These are phyloP conservation scores for Tetracladium marchalianum DNA, from an alignment of 495 filamentous ascomycete species.

Conservation along the genomic window DNA sequence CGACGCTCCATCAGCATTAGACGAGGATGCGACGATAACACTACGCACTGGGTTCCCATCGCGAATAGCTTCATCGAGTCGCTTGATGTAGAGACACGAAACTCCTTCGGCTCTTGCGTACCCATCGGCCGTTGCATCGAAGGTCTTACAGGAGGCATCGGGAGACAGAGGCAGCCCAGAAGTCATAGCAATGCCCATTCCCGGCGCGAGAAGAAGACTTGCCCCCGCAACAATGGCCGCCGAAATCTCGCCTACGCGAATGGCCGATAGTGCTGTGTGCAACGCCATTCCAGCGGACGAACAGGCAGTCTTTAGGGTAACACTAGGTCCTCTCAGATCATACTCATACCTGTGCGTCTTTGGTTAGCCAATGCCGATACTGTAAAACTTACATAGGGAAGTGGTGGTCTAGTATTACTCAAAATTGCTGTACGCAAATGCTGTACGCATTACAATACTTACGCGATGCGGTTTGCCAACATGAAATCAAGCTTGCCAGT, in stretches of 20 bases:
- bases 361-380: too few relatives aligned
- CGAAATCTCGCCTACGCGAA: neutral
- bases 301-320: constrained; percentile 76
- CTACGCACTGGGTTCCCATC: constrained; percentile 49
- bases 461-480: constrained; percentile 49
- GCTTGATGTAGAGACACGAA: constrained; percentile 47
- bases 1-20: constrained; percentile 49
- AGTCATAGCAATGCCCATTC: constrained; percentile 20
- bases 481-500: constrained; percentile 36
- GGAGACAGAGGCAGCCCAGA: constrained; percentile 18
- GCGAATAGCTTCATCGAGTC: constrained; percentile 39
- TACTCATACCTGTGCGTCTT: too few relatives aligned
- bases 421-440: too few relatives aligned
- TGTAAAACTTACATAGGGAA: too few relatives aligned
- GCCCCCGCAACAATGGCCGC: constrained; percentile 3
- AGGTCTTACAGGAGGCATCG: constrained; percentile 27
- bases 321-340: constrained; percentile 46
- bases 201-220: constrained; percentile 16
- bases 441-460: too few relatives aligned
- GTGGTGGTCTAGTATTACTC: too few relatives aligned
- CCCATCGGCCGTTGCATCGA: constrained; percentile 30
- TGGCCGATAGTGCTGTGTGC: neutral
- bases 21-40: constrained; percentile 45
- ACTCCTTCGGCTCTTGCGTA: constrained; percentile 35
- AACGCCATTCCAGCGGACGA: constrained; percentile 39